Evolutionary conservation across 1,284 basidiomycete species (phyloP).

Genomic region (Rhizoctonia solani): DNA sequence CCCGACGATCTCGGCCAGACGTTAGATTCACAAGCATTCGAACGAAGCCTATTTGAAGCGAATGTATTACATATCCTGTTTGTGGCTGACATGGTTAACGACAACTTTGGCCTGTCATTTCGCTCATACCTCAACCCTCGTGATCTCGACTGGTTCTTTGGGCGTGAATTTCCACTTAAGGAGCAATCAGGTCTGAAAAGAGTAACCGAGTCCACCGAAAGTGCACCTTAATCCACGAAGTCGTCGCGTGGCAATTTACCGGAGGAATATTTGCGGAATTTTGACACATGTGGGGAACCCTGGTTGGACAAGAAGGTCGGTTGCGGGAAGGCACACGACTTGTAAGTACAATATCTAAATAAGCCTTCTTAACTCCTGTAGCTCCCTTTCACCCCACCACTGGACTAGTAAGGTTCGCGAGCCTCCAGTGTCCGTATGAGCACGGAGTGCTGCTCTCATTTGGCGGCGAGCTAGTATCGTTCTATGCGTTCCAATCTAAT

Average conservation of each 20-base stretch:
- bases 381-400: too few species aligned
- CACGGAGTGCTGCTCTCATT: background rate
- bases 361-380: too few species aligned
- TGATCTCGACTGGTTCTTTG: background rate
- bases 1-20: too few species aligned
- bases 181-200: background rate
- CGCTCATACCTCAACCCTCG: background rate
- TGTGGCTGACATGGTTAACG: constrained; percentile 29
- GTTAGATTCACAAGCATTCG: too few species aligned
- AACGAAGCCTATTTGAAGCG: too few species aligned
- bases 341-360: too few species aligned
- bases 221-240: background rate
- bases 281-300: background rate
- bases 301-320: background rate
- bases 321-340: background rate
- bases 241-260: background rate
- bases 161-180: background rate
- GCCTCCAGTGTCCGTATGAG: constrained; percentile 10
- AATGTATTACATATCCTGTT: background rate
- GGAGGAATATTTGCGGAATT: constrained; percentile 9
- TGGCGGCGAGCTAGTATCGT: constrained; percentile 4
- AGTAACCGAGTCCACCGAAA: too few species aligned
- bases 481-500: constrained; percentile 32
- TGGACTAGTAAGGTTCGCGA: background rate
- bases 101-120: constrained; percentile 8